Conservation (phyloP, 2,329 filamentous ascomycete genomes). For the Xylaria sp. region DNA sequence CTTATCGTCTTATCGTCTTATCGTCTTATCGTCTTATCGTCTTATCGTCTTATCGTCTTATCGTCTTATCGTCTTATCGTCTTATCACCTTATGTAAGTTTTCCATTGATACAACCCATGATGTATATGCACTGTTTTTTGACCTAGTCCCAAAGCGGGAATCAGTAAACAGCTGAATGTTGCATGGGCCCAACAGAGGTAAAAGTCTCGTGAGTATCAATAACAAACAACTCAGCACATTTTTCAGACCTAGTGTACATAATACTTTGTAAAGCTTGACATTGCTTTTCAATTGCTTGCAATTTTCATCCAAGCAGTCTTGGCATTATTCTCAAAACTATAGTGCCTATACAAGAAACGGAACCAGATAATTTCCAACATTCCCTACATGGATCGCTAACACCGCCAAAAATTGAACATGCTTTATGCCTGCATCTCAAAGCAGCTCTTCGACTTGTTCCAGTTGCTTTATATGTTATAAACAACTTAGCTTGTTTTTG, state of each 20-base stretch:
- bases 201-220: constrained; percentile 11
- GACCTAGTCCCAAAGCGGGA: constrained; percentile 39
- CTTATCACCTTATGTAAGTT: too few relatives aligned
- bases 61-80: too few relatives aligned
- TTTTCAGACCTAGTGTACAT: background rate
- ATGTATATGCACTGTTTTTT: background rate
- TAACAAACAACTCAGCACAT: constrained; percentile 16
- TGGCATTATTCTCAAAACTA: background rate
- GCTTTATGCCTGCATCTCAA: constrained; percentile 2
- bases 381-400: constrained; percentile 10
- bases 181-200: background rate
- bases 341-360: background rate
- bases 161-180: constrained; percentile 44
- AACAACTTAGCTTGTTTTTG: constrained; percentile 7
- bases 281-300: constrained; percentile 15
- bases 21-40: too few relatives aligned
- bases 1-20: too few relatives aligned
- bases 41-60: too few relatives aligned
- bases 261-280: background rate
- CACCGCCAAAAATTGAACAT: constrained; percentile 10
- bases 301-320: background rate
- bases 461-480: constrained; percentile 11
- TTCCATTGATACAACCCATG: too few relatives aligned
- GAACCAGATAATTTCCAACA: background rate
- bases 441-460: constrained; percentile 16